Evolutionary conservation across 2,329 filamentous ascomycete genomes (phyloP), one percentile per base, ranked within the genome.

Genomic region (Arthrobotrys sphaeroides): DNA sequence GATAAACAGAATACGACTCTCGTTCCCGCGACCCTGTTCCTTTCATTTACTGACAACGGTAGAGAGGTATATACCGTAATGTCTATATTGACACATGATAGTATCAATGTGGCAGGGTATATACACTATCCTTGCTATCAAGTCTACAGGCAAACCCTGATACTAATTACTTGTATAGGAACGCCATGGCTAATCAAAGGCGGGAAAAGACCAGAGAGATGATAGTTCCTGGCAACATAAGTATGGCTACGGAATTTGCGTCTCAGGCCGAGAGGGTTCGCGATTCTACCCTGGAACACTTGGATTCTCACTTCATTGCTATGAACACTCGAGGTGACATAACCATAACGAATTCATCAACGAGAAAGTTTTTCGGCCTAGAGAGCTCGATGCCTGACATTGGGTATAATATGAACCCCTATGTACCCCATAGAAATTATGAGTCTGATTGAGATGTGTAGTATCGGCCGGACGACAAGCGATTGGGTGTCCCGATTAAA

Each of bases 221-320:
- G 62, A 74, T 74, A 38, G 43, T 49, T 16, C 70, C 70, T 12
- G 70, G 70, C 26, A 74, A 74, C 18, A 68, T 74, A 40, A 68
- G 70, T 33, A 57, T 68, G 62, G 70, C 62, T 1, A 57, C 70
- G n/a, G 70, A 74, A 24, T 74, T 74, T 59, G 70, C 70, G 16
- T 74, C 70, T 38, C 70, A 74, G 47, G 70, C 70, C 3, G 70
- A 74, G 51, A 38, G 70, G 12, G 62, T 74, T 51, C 70, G 70
- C 22, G 70, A 74, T 68, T 74, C 70, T 13, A 59, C 70, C 5
- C 47, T 74, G 10, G 70, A 74, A 68, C 43, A 74, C 47, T 31
- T 74, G 38, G 70, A 74, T 68, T 68, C 70, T 68, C 70, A 74
- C 45, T 74, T 74, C 55, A 74, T 74, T 62, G 70, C 70, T 43